Evolutionary conservation across 495 filamentous ascomycete species (phyloP).

Genomic region (Penicillium macrosclerotiorum): DNA sequence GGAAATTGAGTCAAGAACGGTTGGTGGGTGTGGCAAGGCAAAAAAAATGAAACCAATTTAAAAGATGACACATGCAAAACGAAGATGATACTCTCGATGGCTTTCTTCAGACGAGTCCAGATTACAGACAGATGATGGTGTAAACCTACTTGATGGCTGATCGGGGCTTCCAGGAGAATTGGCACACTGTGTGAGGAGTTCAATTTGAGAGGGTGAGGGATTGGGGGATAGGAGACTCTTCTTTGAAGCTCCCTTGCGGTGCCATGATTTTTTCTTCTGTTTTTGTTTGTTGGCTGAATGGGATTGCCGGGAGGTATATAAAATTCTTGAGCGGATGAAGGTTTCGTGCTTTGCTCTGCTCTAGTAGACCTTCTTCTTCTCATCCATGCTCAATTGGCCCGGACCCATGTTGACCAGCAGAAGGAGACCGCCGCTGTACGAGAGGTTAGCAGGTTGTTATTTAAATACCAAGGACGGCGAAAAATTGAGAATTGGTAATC

Average conservation of each 20-base stretch:
- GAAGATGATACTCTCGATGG: not conserved
- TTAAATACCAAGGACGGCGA: too few relatives aligned
- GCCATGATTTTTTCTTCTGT: not conserved
- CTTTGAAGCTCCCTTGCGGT: not conserved
- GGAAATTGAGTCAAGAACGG: too few relatives aligned
- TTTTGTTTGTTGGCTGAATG: conserved; percentile 9
- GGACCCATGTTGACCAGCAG: conserved; percentile 98
- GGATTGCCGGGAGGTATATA: conserved; percentile 13
- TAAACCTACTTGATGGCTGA: not conserved
- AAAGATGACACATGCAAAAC: conserved; percentile 4
- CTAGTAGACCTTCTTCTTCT: conserved; percentile 99
- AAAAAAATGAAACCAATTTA: not conserved
- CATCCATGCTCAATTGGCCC: conserved; percentile 94
- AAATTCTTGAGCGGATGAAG: conserved; percentile 9
- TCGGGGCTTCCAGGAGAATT: not conserved
- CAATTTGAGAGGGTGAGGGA: not conserved
- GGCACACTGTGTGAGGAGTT: not conserved
- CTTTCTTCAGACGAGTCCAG: not conserved
- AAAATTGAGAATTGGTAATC: not conserved
- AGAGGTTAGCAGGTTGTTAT: too few relatives aligned
- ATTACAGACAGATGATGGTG: not conserved
- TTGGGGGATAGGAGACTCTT: not conserved
- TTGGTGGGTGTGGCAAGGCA: not conserved
- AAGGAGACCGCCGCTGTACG: conserved; percentile 74
- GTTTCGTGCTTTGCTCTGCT: conserved; percentile 4